Conservation (phyloP, 805 yeast species). For the Komagataella pastoris region DNA sequence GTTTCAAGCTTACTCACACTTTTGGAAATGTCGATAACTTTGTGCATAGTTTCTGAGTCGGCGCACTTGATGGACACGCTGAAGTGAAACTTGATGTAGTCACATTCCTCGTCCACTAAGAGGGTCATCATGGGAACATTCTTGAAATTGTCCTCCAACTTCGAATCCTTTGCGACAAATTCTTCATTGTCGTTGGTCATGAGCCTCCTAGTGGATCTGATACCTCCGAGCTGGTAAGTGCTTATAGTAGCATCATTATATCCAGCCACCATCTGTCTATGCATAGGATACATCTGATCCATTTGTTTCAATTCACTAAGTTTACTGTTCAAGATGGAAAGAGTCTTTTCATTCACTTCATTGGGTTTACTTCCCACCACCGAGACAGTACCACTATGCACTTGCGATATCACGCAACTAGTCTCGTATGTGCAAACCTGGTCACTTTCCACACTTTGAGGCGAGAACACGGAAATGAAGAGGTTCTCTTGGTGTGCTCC, state of each 20-base stretch:
- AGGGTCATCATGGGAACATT: constrained; percentile 2
- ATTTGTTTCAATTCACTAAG: background rate
- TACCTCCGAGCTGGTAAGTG: background rate
- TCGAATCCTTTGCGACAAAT: constrained; percentile 3
- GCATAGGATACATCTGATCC: background rate
- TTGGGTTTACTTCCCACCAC: background rate
- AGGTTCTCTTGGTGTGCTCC: constrained; percentile 2
- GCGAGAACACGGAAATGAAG: constrained; percentile 13
- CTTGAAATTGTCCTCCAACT: background rate
- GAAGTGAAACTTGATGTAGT: constrained; percentile 9
- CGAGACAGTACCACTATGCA: background rate
- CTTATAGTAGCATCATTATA: background rate
- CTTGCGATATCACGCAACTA: constrained; percentile 5
- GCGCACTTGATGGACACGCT: constrained; percentile 7
- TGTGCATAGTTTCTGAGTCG: background rate
- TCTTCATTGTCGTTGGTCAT: background rate
- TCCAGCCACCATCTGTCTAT: background rate
- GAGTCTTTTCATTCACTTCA: background rate
- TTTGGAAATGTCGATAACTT: background rate
- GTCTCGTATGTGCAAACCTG: constrained; percentile 11
- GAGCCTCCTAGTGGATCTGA: background rate
- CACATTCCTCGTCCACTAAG: constrained; percentile 14
- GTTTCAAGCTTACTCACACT: constrained; percentile 1
- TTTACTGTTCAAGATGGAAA: background rate
- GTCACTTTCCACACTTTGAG: constrained; percentile 10